phyloP scores from a whole-genome alignment of 305 asterid species.

The Solanum hybrid region DNA sequence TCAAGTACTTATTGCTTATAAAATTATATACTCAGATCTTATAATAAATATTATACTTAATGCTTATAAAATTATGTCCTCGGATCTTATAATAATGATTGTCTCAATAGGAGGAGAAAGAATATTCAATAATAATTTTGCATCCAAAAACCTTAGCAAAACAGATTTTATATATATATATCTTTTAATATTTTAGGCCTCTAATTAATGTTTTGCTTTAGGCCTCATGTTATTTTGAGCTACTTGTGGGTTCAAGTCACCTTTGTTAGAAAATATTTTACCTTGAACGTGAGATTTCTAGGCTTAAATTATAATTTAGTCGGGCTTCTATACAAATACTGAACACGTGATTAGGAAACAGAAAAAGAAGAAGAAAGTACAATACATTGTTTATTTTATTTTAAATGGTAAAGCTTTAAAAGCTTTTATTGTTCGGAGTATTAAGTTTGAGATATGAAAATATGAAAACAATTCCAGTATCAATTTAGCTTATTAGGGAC shows the following conservation, averaged over 20 bases:
- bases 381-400: not conserved
- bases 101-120: not conserved
- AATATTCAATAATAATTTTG: too few species aligned
- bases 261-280: not conserved
- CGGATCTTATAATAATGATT: too few species aligned
- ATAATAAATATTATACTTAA: not conserved
- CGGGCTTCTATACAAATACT: too few species aligned
- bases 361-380: not conserved
- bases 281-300: too few species aligned
- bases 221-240: not conserved
- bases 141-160: not conserved
- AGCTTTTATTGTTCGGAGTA: not conserved
- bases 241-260: not conserved
- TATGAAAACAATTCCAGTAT: not conserved
- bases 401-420: not conserved
- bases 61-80: not conserved
- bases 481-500: not conserved
- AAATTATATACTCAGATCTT: not conserved
- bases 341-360: not conserved
- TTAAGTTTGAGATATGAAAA: not conserved
- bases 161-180: too few species aligned
- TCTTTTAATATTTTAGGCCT: not conserved
- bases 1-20: not conserved
- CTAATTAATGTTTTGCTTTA: too few species aligned
- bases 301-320: not conserved